A percentile compares a stretch with the other conserved stretches of the same genome.
Evolutionary conservation across 2,329 filamentous ascomycete species (phyloP).

Genomic region (Colletotrichum kahawae): DNA sequence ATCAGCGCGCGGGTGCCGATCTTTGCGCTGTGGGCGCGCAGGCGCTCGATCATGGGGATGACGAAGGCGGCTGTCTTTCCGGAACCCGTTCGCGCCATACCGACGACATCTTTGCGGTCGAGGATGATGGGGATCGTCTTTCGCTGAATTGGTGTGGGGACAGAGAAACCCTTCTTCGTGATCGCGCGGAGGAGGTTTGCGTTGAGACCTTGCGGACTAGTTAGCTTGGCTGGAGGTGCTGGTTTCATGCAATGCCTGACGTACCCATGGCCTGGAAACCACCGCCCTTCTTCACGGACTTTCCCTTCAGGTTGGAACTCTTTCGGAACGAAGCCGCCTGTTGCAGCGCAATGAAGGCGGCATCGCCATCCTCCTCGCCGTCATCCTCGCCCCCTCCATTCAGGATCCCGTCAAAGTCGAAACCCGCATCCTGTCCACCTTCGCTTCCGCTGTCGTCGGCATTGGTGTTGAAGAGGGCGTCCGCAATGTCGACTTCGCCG

Average conservation of each 20-base stretch:
- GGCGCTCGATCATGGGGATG: slow-evolving; percentile 95
- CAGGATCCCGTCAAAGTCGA: slow-evolving; percentile 64
- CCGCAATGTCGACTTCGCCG: slow-evolving; percentile 88
- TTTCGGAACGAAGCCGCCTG: slow-evolving; percentile 91
- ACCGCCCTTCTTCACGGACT: slow-evolving; percentile 90
- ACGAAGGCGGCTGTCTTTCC: slow-evolving; percentile 99
- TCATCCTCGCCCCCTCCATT: slow-evolving; percentile 59
- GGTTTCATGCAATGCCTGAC: slow-evolving; percentile 20
- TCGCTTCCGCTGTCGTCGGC: slow-evolving; percentile 43
- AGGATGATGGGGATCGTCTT: slow-evolving; percentile 94
- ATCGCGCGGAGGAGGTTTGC: slow-evolving; percentile 88
- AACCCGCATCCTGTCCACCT: slow-evolving; percentile 43
- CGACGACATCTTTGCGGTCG: slow-evolving; percentile 93
- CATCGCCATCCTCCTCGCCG: slow-evolving; percentile 72
- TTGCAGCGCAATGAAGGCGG: slow-evolving; percentile 86
- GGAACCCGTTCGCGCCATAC: slow-evolving; percentile 98
- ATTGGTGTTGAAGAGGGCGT: slow-evolving; percentile 69
- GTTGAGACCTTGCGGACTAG: slow-evolving; percentile 65
- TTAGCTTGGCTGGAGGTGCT: background rate
- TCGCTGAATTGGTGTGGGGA: slow-evolving; percentile 96
- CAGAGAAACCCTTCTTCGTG: slow-evolving; percentile 89
- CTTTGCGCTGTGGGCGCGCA: slow-evolving; percentile 85
- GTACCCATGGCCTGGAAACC: slow-evolving; percentile 94
- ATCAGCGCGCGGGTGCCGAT: slow-evolving; percentile 88
- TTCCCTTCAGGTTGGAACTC: slow-evolving; percentile 79